Percentiles rank a stretch among this genome's conserved stretches.
Conservation (phyloP, 2,329 filamentous ascomycete genomes). For the Emydomyces testavorans region DNA sequence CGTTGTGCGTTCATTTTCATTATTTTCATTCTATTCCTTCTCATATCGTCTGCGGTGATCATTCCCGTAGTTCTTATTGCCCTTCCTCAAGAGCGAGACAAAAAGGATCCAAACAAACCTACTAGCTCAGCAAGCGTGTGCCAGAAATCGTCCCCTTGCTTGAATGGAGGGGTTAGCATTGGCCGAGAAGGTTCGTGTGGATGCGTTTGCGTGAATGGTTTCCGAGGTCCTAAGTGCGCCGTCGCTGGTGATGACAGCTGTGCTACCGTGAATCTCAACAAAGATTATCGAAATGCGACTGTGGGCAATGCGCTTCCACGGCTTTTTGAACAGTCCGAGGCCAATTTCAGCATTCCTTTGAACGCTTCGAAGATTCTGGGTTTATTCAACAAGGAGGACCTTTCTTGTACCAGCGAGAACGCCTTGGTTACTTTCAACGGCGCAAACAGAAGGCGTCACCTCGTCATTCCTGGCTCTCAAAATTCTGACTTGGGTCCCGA, state of each 20-base stretch:
- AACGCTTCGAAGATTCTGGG: slow-evolving; percentile 58
- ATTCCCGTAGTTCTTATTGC: slow-evolving; percentile 59
- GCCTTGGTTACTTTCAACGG: slow-evolving; percentile 75
- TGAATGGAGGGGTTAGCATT: slow-evolving; percentile 70
- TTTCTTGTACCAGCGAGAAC: slow-evolving; percentile 78
- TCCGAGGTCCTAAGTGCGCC: slow-evolving; percentile 54
- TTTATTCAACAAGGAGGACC: slow-evolving; percentile 60
- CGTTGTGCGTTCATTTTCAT: slow-evolving; percentile 63
- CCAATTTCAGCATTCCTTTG: slow-evolving; percentile 66
- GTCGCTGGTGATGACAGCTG: slow-evolving; percentile 43
- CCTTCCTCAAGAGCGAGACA: slow-evolving; percentile 40
- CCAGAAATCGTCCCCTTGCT: slow-evolving; percentile 51
- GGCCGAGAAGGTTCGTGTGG: slow-evolving; percentile 58
- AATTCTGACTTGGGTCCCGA: background rate
- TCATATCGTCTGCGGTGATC: slow-evolving; percentile 70
- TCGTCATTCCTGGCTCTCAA: background rate
- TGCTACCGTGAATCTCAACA: slow-evolving; percentile 37
- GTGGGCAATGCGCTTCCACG: slow-evolving; percentile 68
- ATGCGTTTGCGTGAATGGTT: slow-evolving; percentile 83
- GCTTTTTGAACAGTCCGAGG: slow-evolving; percentile 52
- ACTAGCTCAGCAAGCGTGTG: slow-evolving; percentile 38
- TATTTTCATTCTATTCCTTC: slow-evolving; percentile 53
- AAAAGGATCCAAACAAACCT: slow-evolving; percentile 19
- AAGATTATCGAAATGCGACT: slow-evolving; percentile 53
- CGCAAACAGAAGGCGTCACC: slow-evolving; percentile 22